These are phyloP conservation scores for Raphanus sativus DNA, from an alignment of 345 rosid species.

Conservation along the genomic window DNA sequence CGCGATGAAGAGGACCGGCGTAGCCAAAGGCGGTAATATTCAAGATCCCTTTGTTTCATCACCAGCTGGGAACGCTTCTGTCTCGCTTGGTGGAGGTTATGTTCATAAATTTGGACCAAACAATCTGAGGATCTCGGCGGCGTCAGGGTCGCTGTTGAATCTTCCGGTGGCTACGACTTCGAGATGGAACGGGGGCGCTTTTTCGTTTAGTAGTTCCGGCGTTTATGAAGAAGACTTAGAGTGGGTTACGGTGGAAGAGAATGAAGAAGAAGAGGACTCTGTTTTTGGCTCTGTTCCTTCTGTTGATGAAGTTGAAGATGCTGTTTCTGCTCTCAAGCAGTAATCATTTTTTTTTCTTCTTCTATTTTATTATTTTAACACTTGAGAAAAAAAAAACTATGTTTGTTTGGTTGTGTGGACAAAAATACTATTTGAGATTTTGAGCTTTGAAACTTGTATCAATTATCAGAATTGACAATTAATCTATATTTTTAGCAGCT, in stretches of 20 bases:
- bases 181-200: constrained; percentile 38
- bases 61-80: constrained; percentile 31
- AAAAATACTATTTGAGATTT: background rate
- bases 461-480: background rate
- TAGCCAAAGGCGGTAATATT: constrained; percentile 41
- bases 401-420: background rate
- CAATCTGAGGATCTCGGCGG: constrained; percentile 44
- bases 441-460: background rate
- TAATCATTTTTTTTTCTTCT: constrained; percentile 13
- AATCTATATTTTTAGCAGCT: background rate
- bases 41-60: constrained; percentile 59
- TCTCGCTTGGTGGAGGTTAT: constrained; percentile 36
- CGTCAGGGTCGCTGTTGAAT: constrained; percentile 41
- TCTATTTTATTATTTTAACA: background rate
- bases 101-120: constrained; percentile 34
- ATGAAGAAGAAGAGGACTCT: constrained; percentile 55
- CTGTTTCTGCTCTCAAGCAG: constrained; percentile 79
- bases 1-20: constrained; percentile 47
- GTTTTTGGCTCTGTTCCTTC: constrained; percentile 76
- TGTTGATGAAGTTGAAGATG: constrained; percentile 68
- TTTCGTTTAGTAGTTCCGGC: constrained; percentile 36
- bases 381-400: background rate
- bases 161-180: constrained; percentile 42
- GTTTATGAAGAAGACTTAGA: constrained; percentile 60
- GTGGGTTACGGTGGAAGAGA: constrained; percentile 59